Base-by-base conservation (phyloP, 495 filamentous ascomycete species). In the Immersiella caudata region DNA sequence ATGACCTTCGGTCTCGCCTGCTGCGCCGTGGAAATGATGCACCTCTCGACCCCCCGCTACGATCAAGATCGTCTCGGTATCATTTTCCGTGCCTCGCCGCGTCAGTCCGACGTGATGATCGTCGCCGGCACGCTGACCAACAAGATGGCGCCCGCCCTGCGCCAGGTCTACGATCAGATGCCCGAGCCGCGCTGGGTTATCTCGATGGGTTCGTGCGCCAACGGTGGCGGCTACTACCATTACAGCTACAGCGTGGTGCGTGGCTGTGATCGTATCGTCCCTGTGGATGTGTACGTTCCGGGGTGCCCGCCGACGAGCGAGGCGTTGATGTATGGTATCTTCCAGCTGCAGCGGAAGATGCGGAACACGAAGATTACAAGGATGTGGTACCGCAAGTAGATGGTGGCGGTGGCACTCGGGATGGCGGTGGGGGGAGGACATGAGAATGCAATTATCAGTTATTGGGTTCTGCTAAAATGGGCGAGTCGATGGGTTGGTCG, bases 1-100 rank as follows among this genome's bases (percentile, higher is more conserved):
- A 96, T 97, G 93, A 97, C 94, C 24, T 97, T 97, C 82, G 94
- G 94, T 57, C 91, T 97, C 57, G 94, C 94, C 63, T 97, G 94
- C 86, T 97, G 94, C 80, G 94, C 94, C 79, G 83, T 97, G 68
- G 94, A 97, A 79, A 97, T 97, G 94, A 97, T 97, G 94, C 94
- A 97, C 79, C 84, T 97, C 22, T 97, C 94, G 35, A 94, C 94
- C 33, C 93, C 94, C 36, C 92, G 94, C 65, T 97, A 97, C 82
- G 94, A 97, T 76, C 94, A 97, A 74, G 94, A 97, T 85, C 86
- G 94, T 6, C 85, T 97, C 46, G 94, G 94, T 73, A 97, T 97
- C 78, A 97, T 97, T 77, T 97, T 97, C 89, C 90, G 94, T 73
- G 94, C 93, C 66, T 96, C 93, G 24, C 94, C 94, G 1, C 91